These are phyloP conservation scores for Komagataella populi DNA, from an alignment of 805 yeast genomes.

Conservation along the genomic window DNA sequence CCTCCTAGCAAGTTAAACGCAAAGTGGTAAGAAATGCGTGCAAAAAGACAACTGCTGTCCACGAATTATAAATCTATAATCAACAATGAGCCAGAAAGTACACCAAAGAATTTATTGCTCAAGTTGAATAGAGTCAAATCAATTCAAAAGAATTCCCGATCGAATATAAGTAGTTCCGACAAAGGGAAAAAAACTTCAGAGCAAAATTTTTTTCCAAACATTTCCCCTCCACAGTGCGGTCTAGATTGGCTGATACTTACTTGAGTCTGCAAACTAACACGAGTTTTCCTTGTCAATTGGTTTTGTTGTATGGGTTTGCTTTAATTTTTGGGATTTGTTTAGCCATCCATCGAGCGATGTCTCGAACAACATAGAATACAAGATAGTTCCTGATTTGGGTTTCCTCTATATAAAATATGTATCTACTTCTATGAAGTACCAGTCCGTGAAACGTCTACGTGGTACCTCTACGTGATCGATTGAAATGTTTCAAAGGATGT, in stretches of 20 bases:
- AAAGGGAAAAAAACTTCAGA: neutral
- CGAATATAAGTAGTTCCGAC: neutral
- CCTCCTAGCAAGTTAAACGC: neutral
- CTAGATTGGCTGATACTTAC: neutral
- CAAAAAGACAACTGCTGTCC: neutral
- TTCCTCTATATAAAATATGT: neutral
- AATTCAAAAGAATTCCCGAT: neutral
- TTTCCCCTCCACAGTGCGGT: neutral
- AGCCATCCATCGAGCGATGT: neutral
- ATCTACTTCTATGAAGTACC: neutral
- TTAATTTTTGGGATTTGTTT: neutral
- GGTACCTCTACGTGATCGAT: neutral
- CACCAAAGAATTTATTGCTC: neutral
- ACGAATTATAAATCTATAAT: neutral
- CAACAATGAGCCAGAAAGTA: neutral
- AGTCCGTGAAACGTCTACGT: neutral
- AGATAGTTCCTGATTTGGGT: neutral
- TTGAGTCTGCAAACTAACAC: neutral
- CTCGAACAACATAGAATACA: neutral
- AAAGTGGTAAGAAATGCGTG: neutral
- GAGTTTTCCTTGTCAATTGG: neutral
- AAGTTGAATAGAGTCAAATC: neutral
- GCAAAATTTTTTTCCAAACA: neutral
- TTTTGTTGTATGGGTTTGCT: neutral
- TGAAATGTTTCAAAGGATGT: slow-evolving; percentile 10